These are phyloP conservation scores for Sanghuangporus sanghuang DNA, from an alignment of 1,284 basidiomycete genomes.

Conservation along the genomic window DNA sequence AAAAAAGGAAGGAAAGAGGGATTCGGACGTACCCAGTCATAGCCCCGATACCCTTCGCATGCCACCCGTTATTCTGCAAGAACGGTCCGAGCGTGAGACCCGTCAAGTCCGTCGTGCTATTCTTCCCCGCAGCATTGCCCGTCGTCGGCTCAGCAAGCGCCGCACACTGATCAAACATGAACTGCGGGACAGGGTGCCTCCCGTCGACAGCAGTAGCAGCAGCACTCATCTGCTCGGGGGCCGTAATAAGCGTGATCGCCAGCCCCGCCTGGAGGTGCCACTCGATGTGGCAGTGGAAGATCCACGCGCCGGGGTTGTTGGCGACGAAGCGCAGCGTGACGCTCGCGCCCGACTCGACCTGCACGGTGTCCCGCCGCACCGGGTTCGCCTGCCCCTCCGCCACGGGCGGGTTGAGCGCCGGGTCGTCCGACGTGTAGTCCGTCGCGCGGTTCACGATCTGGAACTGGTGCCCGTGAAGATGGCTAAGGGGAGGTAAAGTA, in stretches of 20 bases:
- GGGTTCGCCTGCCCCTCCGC: constrained; percentile 78
- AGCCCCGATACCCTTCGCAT: constrained; percentile 73
- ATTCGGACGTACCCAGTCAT: constrained; percentile 51
- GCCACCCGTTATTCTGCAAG: constrained; percentile 75
- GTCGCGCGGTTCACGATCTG: constrained; percentile 70
- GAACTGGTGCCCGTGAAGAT: constrained; percentile 79
- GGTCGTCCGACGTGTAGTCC: constrained; percentile 76
- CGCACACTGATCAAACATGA: constrained; percentile 67
- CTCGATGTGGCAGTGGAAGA: constrained; percentile 80
- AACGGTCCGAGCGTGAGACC: constrained; percentile 65
- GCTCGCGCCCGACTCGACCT: constrained; percentile 54
- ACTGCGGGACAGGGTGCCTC: constrained; percentile 39
- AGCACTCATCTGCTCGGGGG: constrained; percentile 53
- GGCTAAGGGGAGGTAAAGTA: no score
- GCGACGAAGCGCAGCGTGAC: constrained; percentile 69
- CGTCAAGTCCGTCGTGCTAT: constrained; percentile 52
- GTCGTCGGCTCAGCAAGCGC: constrained; percentile 50
- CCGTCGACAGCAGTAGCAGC: constrained; percentile 24
- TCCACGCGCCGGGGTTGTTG: constrained; percentile 83
- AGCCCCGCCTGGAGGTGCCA: constrained; percentile 80
- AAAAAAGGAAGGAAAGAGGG: background rate
- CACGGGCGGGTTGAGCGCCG: constrained; percentile 75
- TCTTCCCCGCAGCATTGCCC: constrained; percentile 79
- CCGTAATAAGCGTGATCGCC: constrained; percentile 74
- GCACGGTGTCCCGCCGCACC: constrained; percentile 76